Evolutionary conservation across 2,329 filamentous ascomycete species (phyloP), one percentile per base, ranked within the genome.

Genomic region (Aspergillus ruber): DNA sequence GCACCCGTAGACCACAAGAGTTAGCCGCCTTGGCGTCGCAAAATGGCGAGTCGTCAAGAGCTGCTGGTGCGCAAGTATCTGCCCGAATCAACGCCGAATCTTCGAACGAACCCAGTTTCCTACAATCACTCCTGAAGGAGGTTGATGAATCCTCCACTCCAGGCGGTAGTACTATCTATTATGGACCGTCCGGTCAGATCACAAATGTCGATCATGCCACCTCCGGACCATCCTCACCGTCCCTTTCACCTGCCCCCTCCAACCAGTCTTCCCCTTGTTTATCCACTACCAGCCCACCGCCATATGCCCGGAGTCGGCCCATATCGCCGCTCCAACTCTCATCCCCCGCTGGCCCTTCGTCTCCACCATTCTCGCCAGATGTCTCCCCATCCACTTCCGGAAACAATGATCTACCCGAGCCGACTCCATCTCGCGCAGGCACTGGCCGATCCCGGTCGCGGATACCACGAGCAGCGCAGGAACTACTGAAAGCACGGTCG

Each of bases 81-180:
- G 53, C 61, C 58, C 57, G 65, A 61, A 51, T 58, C 55, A 59
- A 62, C 46, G 50, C 62, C 42, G 64, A 73, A 50, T 53, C 57
- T 23, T 66, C 73, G 35, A 77, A 74, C 23, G 80, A 78, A 6
- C 87, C 89, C 6, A 90, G 88, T 5, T 91, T 97, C 62, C 76
- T 97, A 6, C 88, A 89, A 20, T 91, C 89, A 0, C 74, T 97
- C 6, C 73, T 97, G 43, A 89, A 87, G 63, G 91, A 97, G 66
- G 88, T 97, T 1, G 90, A 95, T 61, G 77, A 73, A 35, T 74
- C 70, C 49, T 63, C 67, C 41, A 56, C 59, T 46, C 53, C 64
- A 29, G 50, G 56, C 53, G 36, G 36, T 17, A 39, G 15, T 20
- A 21, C 15, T 20, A 12, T 20, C 10, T 39, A 10, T 12, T 29